phyloP scores from a whole-genome alignment of 2,329 filamentous ascomycete genomes.

The Exophiala viscosa region DNA sequence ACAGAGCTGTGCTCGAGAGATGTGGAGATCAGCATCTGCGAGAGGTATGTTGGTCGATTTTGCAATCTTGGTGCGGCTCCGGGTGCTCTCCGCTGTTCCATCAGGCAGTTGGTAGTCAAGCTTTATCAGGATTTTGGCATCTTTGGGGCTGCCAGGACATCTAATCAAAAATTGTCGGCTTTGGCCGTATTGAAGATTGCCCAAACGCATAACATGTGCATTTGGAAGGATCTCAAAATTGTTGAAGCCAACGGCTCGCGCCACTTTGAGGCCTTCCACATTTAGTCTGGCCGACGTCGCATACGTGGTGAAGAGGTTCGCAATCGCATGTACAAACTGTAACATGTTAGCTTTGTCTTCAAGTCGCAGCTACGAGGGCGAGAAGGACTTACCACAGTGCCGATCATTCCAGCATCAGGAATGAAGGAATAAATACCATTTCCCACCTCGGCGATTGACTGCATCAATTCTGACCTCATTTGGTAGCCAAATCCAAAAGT shows the following conservation, averaged over 20 bases:
- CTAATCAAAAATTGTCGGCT: conserved; percentile 54
- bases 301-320: conserved; percentile 59
- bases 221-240: not conserved
- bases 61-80: not conserved
- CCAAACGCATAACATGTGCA: conserved; percentile 28
- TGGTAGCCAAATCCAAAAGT: conserved; percentile 55
- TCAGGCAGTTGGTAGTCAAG: conserved; percentile 25
- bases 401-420: conserved; percentile 59
- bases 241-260: not conserved
- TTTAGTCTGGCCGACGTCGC: conserved; percentile 47
- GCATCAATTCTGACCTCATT: conserved; percentile 52
- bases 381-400: conserved; percentile 43
- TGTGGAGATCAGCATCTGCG: conserved; percentile 46
- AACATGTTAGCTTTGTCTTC: too few relatives aligned
- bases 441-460: conserved; percentile 57
- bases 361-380: too few relatives aligned
- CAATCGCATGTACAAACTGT: conserved; percentile 57
- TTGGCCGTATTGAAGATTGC: conserved; percentile 60
- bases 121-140: conserved; percentile 30
- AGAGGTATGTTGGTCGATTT: conserved; percentile 7
- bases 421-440: conserved; percentile 60
- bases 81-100: not conserved
- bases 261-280: conserved; percentile 29
- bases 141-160: conserved; percentile 16
- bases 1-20: conserved; percentile 51